Percentiles rank a stretch among this genome's conserved stretches.
phyloP scores from a whole-genome alignment of 257 asterid species.

The Primulina tabacum region DNA sequence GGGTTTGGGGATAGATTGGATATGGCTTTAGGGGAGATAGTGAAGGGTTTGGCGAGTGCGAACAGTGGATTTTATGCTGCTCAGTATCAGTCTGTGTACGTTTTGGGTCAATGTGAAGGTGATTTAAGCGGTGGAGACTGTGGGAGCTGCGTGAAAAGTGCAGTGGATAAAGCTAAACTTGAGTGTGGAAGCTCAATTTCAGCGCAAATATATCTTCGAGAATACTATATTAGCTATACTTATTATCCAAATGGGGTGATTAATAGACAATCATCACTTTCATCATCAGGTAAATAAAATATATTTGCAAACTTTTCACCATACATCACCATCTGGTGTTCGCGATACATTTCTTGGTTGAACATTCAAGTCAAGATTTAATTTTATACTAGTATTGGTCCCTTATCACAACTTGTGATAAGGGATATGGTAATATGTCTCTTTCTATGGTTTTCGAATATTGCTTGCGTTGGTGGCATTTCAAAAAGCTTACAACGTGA shows the following conservation, averaged over 20 bases:
- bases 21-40: conserved; percentile 55
- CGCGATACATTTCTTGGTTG: background rate
- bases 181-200: conserved; percentile 61
- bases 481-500: no score
- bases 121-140: conserved; percentile 59
- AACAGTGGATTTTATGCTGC: conserved; percentile 61
- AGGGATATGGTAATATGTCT: conserved; percentile 17
- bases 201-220: conserved; percentile 63
- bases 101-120: conserved; percentile 91
- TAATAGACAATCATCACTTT: conserved; percentile 27
- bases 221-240: conserved; percentile 69
- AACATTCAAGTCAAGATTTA: background rate
- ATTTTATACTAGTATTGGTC: background rate
- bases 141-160: conserved; percentile 71
- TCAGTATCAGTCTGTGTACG: conserved; percentile 61
- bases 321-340: background rate
- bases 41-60: conserved; percentile 47
- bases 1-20: conserved; percentile 60
- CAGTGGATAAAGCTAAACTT: conserved; percentile 43
- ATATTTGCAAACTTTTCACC: background rate
- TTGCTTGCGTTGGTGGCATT: background rate
- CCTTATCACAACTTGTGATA: no score
- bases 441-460: conserved; percentile 6
- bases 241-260: conserved; percentile 80
- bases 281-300: conserved; percentile 50